phyloP scores from a whole-genome alignment of 192 early-diverging fungal species.

The Obelidium mucronatum region DNA sequence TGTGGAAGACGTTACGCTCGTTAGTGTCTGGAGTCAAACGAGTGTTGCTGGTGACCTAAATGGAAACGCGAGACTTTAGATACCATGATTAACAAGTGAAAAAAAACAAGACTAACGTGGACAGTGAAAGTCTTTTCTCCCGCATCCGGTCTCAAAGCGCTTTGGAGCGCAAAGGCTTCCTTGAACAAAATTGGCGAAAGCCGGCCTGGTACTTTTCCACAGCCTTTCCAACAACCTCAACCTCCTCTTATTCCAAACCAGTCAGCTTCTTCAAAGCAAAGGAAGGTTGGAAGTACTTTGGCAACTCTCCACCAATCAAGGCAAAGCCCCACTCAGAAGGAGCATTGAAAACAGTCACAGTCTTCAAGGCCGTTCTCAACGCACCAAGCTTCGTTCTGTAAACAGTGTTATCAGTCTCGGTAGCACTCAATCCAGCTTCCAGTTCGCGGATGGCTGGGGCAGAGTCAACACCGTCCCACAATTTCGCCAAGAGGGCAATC shows the following conservation, averaged over 20 bases:
- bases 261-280: constrained; percentile 31
- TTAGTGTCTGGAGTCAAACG: constrained; percentile 88
- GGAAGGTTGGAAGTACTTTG: constrained; percentile 31
- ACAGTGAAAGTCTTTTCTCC: constrained; percentile 66
- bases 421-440: constrained; percentile 10
- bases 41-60: constrained; percentile 72
- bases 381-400: constrained; percentile 48
- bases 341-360: constrained; percentile 24
- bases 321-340: constrained; percentile 3
- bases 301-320: constrained; percentile 31
- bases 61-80: too few relatives aligned
- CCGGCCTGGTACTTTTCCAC: constrained; percentile 63
- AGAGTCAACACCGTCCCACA: constrained; percentile 46
- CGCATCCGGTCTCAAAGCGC: constrained; percentile 68
- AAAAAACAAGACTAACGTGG: too few relatives aligned
- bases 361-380: constrained; percentile 38
- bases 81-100: too few relatives aligned
- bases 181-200: constrained; percentile 75
- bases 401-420: constrained; percentile 39
- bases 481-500: constrained; percentile 60
- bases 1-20: constrained; percentile 97
- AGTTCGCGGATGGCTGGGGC: constrained; percentile 25
- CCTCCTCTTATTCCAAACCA: constrained; percentile 51
- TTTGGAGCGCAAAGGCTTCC: constrained; percentile 64
- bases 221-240: constrained; percentile 27